phyloP scores from a whole-genome alignment of 805 yeast genomes.

The Nakazawaea holstii region DNA sequence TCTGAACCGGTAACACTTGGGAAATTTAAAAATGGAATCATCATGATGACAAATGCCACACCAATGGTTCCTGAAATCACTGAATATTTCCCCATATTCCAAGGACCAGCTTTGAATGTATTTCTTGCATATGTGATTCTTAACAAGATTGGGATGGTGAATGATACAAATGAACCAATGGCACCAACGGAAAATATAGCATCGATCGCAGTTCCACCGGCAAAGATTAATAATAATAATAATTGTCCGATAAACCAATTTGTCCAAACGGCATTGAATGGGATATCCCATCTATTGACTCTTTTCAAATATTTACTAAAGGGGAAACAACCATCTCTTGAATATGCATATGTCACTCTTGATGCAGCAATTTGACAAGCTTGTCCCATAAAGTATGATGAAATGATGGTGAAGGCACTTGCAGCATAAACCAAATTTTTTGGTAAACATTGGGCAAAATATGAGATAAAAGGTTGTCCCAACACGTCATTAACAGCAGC shows the following conservation, averaged over 20 bases:
- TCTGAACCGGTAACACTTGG: constrained; percentile 39
- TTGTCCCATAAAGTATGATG: constrained; percentile 46
- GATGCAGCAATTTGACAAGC: constrained; percentile 64
- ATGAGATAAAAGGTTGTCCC: constrained; percentile 59
- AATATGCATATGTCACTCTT: constrained; percentile 60
- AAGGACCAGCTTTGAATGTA: constrained; percentile 58
- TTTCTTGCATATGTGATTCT: constrained; percentile 50
- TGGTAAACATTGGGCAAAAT: constrained; percentile 42
- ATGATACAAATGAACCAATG: constrained; percentile 61
- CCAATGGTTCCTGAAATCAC: constrained; percentile 44
- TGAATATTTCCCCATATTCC: constrained; percentile 53
- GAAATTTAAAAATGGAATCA: constrained; percentile 59
- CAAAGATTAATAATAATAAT: constrained; percentile 51
- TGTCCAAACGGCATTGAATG: constrained; percentile 59
- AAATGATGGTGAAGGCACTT: constrained; percentile 36
- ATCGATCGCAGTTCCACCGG: constrained; percentile 59
- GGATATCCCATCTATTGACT: constrained; percentile 54
- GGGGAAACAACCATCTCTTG: constrained; percentile 67
- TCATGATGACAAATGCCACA: constrained; percentile 42
- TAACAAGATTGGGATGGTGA: constrained; percentile 56
- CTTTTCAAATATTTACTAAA: constrained; percentile 41
- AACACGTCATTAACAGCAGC: constrained; percentile 40
- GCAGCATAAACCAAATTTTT: constrained; percentile 35
- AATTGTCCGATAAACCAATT: constrained; percentile 51
- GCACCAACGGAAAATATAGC: constrained; percentile 75